Conservation (phyloP, 2,329 filamentous ascomycete genomes). For the Thelonectria rubi region DNA sequence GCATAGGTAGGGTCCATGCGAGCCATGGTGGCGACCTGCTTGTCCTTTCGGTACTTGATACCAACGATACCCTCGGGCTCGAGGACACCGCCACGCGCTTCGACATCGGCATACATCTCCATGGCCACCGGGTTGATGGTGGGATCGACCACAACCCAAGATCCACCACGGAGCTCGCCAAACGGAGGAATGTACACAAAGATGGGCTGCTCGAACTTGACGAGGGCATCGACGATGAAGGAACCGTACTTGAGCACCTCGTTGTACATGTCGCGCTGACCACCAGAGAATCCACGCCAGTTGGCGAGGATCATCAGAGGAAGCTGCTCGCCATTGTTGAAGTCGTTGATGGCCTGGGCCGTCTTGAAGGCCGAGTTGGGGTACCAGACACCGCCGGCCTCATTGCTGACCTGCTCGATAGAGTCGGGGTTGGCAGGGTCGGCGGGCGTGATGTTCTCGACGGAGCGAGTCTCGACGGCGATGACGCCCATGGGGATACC, state of each 20-base stretch:
- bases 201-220: constrained; percentile 98
- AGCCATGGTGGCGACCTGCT: constrained; percentile 97
- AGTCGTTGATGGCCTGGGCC: constrained; percentile 97
- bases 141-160: constrained; percentile 98
- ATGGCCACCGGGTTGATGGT: constrained; percentile 96
- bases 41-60: constrained; percentile 98
- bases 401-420: constrained; percentile 91
- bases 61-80: constrained; percentile 98
- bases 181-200: constrained; percentile 99
- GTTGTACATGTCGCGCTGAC: constrained; percentile 99
- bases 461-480: constrained; percentile 91
- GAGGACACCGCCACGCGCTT: constrained; percentile 94
- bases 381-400: constrained; percentile 99
- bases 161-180: constrained; percentile 97
- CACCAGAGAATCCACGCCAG: constrained; percentile 99
- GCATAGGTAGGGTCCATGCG: constrained; percentile 88
- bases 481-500: constrained; percentile 99
- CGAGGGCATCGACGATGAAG: constrained; percentile 97
- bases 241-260: constrained; percentile 99
- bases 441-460: constrained; percentile 96
- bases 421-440: constrained; percentile 99
- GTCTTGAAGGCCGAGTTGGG: constrained; percentile 99
- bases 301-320: constrained; percentile 99
- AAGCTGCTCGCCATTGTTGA: constrained; percentile 98
- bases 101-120: constrained; percentile 99